phyloP scores from a whole-genome alignment of 2,329 filamentous ascomycete species.

The Aspergillus sp. region DNA sequence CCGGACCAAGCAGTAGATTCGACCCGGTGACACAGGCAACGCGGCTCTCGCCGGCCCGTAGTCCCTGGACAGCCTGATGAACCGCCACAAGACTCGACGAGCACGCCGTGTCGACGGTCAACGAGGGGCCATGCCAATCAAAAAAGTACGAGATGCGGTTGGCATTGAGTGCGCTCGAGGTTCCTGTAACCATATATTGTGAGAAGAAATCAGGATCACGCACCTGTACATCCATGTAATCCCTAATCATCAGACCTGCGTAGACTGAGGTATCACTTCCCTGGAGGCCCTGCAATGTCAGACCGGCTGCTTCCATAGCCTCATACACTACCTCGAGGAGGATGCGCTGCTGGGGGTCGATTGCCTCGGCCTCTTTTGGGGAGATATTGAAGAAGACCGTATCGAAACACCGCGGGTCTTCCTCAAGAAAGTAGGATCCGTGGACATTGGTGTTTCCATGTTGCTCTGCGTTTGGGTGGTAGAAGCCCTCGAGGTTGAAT shows the following conservation, averaged over 20 bases:
- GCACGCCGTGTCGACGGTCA: constrained; percentile 44
- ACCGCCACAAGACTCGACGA: constrained; percentile 33
- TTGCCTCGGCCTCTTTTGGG: constrained; percentile 8
- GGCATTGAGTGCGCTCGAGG: constrained; percentile 7
- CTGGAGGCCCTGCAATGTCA: not conserved
- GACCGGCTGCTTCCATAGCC: constrained; percentile 2
- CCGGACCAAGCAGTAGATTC: constrained; percentile 15
- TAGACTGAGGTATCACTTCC: constrained; percentile 5
- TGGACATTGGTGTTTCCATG: constrained; percentile 3
- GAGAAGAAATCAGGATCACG: too few relatives aligned
- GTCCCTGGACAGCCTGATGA: constrained; percentile 21
- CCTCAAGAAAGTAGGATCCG: constrained; percentile 1
- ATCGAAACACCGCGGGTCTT: constrained; percentile 7
- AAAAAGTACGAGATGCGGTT: constrained; percentile 30
- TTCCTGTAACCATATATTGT: too few relatives aligned
- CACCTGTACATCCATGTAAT: constrained; percentile 1
- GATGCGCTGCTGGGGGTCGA: constrained; percentile 11
- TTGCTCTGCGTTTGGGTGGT: constrained; percentile 4
- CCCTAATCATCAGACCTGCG: constrained; percentile 7
- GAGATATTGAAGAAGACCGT: constrained; percentile 7
- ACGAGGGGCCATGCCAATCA: constrained; percentile 23
- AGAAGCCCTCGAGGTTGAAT: not conserved
- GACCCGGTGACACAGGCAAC: constrained; percentile 4
- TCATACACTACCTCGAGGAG: constrained; percentile 13
- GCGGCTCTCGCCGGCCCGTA: constrained; percentile 20